A percentile compares a stretch with the other conserved stretches of the same genome.
phyloP scores from a whole-genome alignment of 2,329 filamentous ascomycete genomes.

The Sporothrix schenckii region DNA sequence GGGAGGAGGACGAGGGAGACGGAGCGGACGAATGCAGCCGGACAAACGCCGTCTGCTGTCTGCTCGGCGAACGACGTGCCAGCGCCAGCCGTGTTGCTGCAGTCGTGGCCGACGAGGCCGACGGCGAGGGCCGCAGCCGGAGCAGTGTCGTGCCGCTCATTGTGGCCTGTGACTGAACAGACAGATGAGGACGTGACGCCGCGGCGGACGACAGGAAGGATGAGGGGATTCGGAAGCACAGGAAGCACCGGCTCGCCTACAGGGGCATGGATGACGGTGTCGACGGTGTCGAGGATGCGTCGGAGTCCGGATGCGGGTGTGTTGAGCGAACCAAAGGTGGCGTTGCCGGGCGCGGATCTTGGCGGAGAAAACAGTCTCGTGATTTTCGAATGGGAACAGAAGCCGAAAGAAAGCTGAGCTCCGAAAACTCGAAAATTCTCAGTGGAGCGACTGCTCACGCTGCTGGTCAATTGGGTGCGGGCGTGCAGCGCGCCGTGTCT shows the following conservation, averaged over 20 bases:
- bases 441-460: neutral
- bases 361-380: constrained; percentile 20
- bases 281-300: neutral
- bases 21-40: constrained; percentile 37
- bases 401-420: constrained; percentile 26
- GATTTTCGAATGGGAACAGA: constrained; percentile 26
- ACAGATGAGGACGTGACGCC: constrained; percentile 26
- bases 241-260: neutral
- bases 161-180: constrained; percentile 6
- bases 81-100: constrained; percentile 23
- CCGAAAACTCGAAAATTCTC: neutral
- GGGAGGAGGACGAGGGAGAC: constrained; percentile 46
- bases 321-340: neutral
- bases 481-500: neutral
- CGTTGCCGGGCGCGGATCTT: neutral
- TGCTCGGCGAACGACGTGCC: constrained; percentile 33
- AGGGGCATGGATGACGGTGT: neutral
- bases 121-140: constrained; percentile 31
- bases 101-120: constrained; percentile 21
- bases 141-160: constrained; percentile 31
- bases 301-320: neutral
- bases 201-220: neutral
- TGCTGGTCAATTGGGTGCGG: neutral
- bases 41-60: constrained; percentile 20
- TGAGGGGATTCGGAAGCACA: constrained; percentile 15